A percentile compares a stretch with the other conserved stretches of the same genome.
Evolutionary conservation across 805 yeast species (phyloP).

Genomic region (Yarrowia divulgata): DNA sequence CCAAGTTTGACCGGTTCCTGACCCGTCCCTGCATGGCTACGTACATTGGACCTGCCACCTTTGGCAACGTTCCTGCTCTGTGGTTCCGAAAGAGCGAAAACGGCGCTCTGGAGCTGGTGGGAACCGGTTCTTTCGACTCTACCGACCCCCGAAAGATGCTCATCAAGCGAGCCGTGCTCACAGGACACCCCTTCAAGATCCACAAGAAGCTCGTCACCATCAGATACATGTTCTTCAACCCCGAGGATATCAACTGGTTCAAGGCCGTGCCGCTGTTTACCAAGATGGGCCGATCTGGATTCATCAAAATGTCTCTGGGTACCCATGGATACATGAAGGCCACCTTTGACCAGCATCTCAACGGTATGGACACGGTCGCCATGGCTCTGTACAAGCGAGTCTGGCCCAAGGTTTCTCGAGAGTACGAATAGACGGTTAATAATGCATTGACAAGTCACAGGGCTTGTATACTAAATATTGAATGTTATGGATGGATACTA

Average conservation of each 20-base stretch:
- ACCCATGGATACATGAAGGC: constrained; percentile 99
- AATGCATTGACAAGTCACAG: constrained; percentile 1
- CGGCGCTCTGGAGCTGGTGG: constrained; percentile 65
- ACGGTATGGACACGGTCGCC: constrained; percentile 90
- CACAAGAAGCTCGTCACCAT: constrained; percentile 91
- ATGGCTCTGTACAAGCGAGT: constrained; percentile 93
- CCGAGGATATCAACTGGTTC: constrained; percentile 87
- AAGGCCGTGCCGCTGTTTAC: constrained; percentile 92
- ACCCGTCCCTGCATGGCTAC: constrained; percentile 81
- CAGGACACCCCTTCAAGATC: constrained; percentile 95
- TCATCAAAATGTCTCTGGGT: constrained; percentile 93
- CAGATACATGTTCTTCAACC: constrained; percentile 95
- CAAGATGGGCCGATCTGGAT: constrained; percentile 90
- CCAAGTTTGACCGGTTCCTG: constrained; percentile 81
- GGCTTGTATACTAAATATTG: background rate
- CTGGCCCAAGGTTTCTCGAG: constrained; percentile 69
- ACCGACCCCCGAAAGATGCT: constrained; percentile 83
- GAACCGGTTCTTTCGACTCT: constrained; percentile 88
- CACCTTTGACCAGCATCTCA: constrained; percentile 86
- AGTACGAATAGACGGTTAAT: constrained; percentile 17
- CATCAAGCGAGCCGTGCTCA: constrained; percentile 86
- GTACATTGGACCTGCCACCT: constrained; percentile 83
- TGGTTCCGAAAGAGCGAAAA: constrained; percentile 67
- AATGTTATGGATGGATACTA: too few species aligned
- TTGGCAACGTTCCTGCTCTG: constrained; percentile 79